phyloP scores from a whole-genome alignment of 2,329 filamentous ascomycete genomes.

The Ilyonectria mors-panacis region DNA sequence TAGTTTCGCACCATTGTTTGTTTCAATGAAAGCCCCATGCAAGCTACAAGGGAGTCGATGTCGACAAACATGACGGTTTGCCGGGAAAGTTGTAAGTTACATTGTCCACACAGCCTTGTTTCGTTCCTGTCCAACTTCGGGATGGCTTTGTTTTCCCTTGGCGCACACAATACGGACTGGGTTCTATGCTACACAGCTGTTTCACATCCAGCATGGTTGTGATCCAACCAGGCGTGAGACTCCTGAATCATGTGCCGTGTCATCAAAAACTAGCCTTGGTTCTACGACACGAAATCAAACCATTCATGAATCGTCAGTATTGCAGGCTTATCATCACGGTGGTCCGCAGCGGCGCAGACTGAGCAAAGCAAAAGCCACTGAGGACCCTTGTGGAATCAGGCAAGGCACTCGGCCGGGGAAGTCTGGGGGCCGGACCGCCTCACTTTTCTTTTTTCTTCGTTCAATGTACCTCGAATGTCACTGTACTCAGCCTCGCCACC shows the following conservation, averaged over 20 bases:
- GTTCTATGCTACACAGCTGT: background rate
- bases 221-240: background rate
- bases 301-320: background rate
- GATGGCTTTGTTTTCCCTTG: background rate
- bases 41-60: too few relatives aligned
- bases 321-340: background rate
- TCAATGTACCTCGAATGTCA: constrained; percentile 13
- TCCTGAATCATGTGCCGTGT: background rate
- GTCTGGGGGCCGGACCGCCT: constrained; percentile 1
- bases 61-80: too few relatives aligned
- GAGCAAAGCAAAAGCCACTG: background rate
- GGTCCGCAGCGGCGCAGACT: background rate
- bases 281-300: background rate
- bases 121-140: background rate
- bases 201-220: background rate
- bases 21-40: too few relatives aligned
- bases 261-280: background rate
- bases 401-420: background rate
- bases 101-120: background rate
- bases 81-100: background rate
- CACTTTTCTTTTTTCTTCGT: background rate
- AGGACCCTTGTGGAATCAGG: constrained; percentile 1
- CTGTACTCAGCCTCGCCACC: constrained; percentile 15
- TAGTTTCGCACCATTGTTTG: too few relatives aligned
- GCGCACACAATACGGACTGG: background rate